Base-by-base conservation (phyloP, 2,329 filamentous ascomycete genomes). In the Fusarium sp. region DNA sequence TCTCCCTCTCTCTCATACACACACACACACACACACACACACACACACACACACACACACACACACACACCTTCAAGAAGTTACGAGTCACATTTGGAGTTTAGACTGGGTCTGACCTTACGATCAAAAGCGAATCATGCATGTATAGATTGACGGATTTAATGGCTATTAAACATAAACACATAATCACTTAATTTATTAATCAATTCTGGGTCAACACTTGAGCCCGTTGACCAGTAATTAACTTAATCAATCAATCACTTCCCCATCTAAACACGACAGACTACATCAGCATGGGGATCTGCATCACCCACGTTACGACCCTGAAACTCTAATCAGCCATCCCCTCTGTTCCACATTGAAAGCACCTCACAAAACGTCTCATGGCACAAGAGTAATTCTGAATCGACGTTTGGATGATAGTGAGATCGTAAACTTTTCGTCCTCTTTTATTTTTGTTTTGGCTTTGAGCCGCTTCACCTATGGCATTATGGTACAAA, bases 151-250 rank as follows among this genome's bases (percentile, higher is more conserved):
- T 19, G 48, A 59, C 52, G 51, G 52, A 56, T n/a, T n/a, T 36
- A 36, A 34, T 34, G 32, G 32, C 34, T 55, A 49, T 64, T 60
- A 40, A 60, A 65, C 56, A 67, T 60, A 40, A 60, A 65, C 56
- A 67, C 38, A 60, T 72, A 72, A 68, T 58, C 28, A 38, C 20
- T 24, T 72, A 72, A 72, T 72, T 62, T 44, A 67, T 69, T 72
- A 72, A 73, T 73, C 48, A 51, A 49, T 47, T 19, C n/a, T 36
- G 17, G 15, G 34, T 36, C n/a, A 10, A 36, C n/a, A 36, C 8
- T 10, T 36, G 34, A 36, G 17, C 34, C 17, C 10, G n/a, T 36
- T n/a, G n/a, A 36, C 17, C n/a, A n/a, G 10, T n/a, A 36, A 9
- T 10, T 36, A 36, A n/a, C 19, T 10, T 36, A 36, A n/a, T 36